Percentiles rank a stretch among this genome's conserved stretches.
phyloP scores from a whole-genome alignment of 768 basidiomycete genomes.

The Trametes cingulata region DNA sequence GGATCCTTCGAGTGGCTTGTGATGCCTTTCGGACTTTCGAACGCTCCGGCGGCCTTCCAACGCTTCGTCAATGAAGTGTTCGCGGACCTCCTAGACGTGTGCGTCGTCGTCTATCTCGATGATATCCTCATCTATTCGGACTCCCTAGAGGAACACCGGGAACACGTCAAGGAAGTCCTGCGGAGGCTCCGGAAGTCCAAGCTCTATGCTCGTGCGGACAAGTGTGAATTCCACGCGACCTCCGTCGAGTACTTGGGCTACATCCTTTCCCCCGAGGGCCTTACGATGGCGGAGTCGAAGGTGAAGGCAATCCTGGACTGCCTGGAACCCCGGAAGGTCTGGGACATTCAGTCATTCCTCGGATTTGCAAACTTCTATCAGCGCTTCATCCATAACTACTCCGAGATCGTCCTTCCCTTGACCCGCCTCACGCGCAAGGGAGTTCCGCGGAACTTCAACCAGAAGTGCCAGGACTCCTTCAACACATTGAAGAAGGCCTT shows the following conservation, averaged over 20 bases:
- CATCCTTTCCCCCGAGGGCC: constrained; percentile 33
- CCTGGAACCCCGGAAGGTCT: constrained; percentile 29
- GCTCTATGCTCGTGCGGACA: too few species aligned
- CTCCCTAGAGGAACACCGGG: constrained; percentile 17
- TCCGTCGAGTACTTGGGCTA: constrained; percentile 46
- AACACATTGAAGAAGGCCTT: constrained; percentile 30
- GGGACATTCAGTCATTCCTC: constrained; percentile 35
- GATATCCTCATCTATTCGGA: constrained; percentile 1
- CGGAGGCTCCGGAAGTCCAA: constrained; percentile 30
- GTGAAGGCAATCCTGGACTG: constrained; percentile 35
- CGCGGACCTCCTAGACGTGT: constrained; percentile 15
- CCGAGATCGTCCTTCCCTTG: constrained; percentile 35
- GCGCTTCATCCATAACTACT: constrained; percentile 35
- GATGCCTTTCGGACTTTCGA: too few species aligned
- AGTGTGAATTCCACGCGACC: constrained; percentile 38
- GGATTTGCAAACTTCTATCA: constrained; percentile 38
- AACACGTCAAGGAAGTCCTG: constrained; percentile 22
- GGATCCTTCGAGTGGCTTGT: too few species aligned
- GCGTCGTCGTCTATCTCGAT: constrained; percentile 12
- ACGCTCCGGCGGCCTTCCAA: constrained; percentile 7
- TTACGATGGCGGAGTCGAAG: constrained; percentile 44
- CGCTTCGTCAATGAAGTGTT: constrained; percentile 16
- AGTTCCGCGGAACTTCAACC: constrained; percentile 23
- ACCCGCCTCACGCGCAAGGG: constrained; percentile 32
- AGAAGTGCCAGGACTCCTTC: constrained; percentile 27